Evolutionary conservation across 352 stramenopile genomes (phyloP), one percentile per base, ranked within the genome.

Genomic region (Pythium dissimile): DNA sequence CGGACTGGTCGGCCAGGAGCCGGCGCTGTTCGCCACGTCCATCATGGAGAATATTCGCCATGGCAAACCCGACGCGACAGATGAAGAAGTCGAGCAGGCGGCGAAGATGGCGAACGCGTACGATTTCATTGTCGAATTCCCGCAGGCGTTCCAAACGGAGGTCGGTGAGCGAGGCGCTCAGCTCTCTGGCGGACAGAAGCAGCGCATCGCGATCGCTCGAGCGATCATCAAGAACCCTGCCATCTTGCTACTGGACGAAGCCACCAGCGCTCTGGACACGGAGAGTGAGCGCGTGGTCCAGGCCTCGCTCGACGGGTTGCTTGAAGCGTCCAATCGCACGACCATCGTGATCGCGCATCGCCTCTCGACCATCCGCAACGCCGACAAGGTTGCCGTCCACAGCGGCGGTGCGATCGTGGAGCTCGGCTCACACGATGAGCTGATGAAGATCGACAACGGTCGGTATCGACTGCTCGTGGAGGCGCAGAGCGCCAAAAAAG

Each of bases 1-100:
- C 48, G 92, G 89, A 9, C 78, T 98, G 13, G 92, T 98, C 2
- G 84, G 91, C 4, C 95, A 98, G 56, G 66, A 75, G 68, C 77
- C n/a, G 71, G 59, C 37, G 53, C 50, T 70, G 24, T 69, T 70
- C 59, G 34, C 49, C 3, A 45, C 46, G n/a, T 59, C 62, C 13
- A 74, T 72, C 35, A 58, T 49, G 16, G 51, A 67, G 13, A 59
- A 59, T 20, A 59, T 59, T 37, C 51, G 51, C 9, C 38, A 59
- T 18, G 53, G 53, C 15, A 11, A 21, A 13, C 55, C 55, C 1
- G n/a, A 10, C 3, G 44, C 55, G 18, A 56, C 44, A 16, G 46
- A 63, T 21, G 45, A 55, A 24, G n/a, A 55, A 23, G 45, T 63
- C 5, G 1, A 35, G 2, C 45, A 55, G n/a, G 55, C 55, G 20